Evolutionary conservation across 805 yeast species (phyloP), one percentile per base, ranked within the genome.

Genomic region (Martiniozyma abietophila): DNA sequence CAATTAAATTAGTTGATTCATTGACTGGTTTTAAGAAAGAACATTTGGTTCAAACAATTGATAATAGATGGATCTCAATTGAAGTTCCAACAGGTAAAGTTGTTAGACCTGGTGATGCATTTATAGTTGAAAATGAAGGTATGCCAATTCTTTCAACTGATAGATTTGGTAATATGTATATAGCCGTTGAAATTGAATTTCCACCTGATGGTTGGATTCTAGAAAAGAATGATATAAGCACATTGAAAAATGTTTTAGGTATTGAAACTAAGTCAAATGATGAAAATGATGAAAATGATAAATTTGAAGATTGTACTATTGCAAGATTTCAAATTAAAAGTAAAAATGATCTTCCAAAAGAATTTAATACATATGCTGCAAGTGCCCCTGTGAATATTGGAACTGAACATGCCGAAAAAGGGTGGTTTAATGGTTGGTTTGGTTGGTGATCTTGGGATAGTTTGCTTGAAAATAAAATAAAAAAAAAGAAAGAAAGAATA

Each of bases 171-270:
- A 82, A 82, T 53, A 59, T 86, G 43, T 85, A 74, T 48, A 63
- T 86, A 12, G 71, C 66, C 34, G 55, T 83, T n/a, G 72, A 71
- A 15, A 74, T 88, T 34, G 84, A 76, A 46, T 86, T 88, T 53
- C 96, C 96, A 2, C 65, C 67, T 23, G 94, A 85, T 54, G 71
- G 77, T 48, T 86, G 96, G 96, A 77, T 78, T 48, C 56, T 72
- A 44, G 95, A 85, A 53, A 71, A 68, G 47, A 65, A 74, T 38
- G 95, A 85, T 49, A 35, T 77, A 4, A 39, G 56, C 17, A 70
- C 66, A 40, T 59, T 81, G 34, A 64, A 61, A 43, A 70, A 73
- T 38, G 58, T 78, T 15, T 58, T 81, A 32, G 29, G 24, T 14
- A 30, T 26, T 25, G 44, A 59, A 11, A 38, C 54, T 8, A 32